Evolutionary conservation across 371 early-diverging fungal genomes (phyloP).

Genomic region (Cladochytrium tenue): DNA sequence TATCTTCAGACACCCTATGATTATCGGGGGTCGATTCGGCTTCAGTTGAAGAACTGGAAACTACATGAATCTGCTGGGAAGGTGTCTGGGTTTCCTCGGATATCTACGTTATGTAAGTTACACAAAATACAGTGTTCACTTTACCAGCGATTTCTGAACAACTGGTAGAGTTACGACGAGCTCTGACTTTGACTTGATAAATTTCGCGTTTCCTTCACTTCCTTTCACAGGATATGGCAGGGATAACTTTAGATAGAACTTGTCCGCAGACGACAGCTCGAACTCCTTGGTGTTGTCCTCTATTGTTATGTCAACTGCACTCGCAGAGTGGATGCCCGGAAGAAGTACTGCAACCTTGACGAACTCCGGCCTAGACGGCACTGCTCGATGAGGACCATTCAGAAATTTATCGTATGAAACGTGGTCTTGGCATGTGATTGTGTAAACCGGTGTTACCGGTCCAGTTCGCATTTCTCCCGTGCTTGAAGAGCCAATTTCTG

Average conservation of each 20-base stretch:
- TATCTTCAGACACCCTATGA: no score
- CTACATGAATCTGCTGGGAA: no score
- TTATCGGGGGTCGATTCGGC: no score
- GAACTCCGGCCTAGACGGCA: conserved; percentile 36
- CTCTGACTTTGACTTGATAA: conserved; percentile 29
- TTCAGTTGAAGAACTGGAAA: no score
- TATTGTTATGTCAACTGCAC: conserved; percentile 32
- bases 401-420: conserved; percentile 35
- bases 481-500: not conserved
- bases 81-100: no score
- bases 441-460: conserved; percentile 27
- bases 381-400: conserved; percentile 23
- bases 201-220: conserved; percentile 38
- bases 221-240: conserved; percentile 38
- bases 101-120: no score
- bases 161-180: conserved; percentile 43
- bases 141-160: conserved; percentile 8
- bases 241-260: conserved; percentile 28
- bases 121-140: no score
- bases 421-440: conserved; percentile 35
- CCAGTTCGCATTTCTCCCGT: conserved; percentile 3
- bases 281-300: conserved; percentile 16
- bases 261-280: conserved; percentile 13
- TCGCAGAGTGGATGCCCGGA: conserved; percentile 30
- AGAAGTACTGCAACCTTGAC: conserved; percentile 37